Evolutionary conservation across 1,139 yeast species (phyloP).

Genomic region (Kurtzmaniella quercitrusa): DNA sequence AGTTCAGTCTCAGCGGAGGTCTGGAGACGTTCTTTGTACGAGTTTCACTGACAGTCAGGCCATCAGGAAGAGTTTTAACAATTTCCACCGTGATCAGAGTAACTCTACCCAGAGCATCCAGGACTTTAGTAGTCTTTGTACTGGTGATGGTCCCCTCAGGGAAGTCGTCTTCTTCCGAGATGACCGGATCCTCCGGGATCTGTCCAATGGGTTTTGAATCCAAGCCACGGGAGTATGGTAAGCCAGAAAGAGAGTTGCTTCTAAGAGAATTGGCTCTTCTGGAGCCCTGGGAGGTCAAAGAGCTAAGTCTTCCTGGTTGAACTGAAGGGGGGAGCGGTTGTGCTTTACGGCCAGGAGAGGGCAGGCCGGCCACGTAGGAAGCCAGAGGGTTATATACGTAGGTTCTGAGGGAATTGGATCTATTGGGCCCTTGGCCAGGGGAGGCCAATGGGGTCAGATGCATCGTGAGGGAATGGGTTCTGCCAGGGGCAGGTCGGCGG

Average conservation of each 20-base stretch:
- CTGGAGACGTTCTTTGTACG: slow-evolving; percentile 42
- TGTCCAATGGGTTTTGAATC: slow-evolving; percentile 3
- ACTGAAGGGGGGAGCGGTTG: not conserved
- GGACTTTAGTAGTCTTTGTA: slow-evolving; percentile 42
- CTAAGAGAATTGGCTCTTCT: slow-evolving; percentile 5
- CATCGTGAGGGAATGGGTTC: slow-evolving; percentile 15
- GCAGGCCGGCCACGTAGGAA: slow-evolving; percentile 34
- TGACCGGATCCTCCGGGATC: not conserved
- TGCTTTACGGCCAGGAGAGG: slow-evolving; percentile 5
- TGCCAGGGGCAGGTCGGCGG: slow-evolving; percentile 2
- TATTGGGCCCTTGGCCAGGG: slow-evolving; percentile 4
- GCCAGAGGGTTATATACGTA: slow-evolving; percentile 40
- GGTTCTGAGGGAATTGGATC: slow-evolving; percentile 31
- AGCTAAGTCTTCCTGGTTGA: slow-evolving; percentile 1
- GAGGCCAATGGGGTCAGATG: slow-evolving; percentile 5
- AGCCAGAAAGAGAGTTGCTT: slow-evolving; percentile 7
- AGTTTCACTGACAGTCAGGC: slow-evolving; percentile 43
- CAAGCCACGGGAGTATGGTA: not conserved
- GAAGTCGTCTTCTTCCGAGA: slow-evolving; percentile 14
- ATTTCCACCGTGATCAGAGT: slow-evolving; percentile 43
- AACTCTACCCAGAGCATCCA: slow-evolving; percentile 41
- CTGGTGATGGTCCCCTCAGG: slow-evolving; percentile 30
- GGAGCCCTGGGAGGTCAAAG: slow-evolving; percentile 2
- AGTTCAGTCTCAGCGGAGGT: slow-evolving; percentile 30
- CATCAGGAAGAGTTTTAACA: slow-evolving; percentile 38